Conservation (phyloP, 805 yeast genomes). For the Ogataea nakhonphanomensis region DNA sequence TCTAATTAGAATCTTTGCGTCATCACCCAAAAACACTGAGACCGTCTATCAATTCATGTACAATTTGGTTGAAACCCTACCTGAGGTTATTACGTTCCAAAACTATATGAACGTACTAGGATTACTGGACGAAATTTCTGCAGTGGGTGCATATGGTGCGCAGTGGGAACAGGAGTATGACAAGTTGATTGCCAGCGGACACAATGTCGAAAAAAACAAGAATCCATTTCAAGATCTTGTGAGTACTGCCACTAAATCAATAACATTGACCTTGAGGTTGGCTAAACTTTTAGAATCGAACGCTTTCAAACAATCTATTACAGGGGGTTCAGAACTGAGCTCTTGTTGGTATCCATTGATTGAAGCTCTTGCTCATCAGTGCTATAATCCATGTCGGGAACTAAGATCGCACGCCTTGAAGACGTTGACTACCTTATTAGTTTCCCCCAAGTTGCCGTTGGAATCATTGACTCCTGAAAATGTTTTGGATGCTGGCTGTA, state of each 20-base stretch:
- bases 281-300: conserved; percentile 34
- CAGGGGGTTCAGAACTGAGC: conserved; percentile 31
- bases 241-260: conserved; percentile 56
- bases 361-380: conserved; percentile 85
- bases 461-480: conserved; percentile 41
- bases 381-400: conserved; percentile 83
- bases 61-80: conserved; percentile 32
- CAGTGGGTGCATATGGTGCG: conserved; percentile 76
- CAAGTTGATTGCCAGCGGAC: conserved; percentile 40
- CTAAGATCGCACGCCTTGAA: conserved; percentile 64
- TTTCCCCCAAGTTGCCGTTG: conserved; percentile 37
- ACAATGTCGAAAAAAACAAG: conserved; percentile 37
- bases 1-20: conserved; percentile 42
- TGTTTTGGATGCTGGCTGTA: conserved; percentile 70
- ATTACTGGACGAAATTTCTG: conserved; percentile 71
- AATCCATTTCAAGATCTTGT: conserved; percentile 55
- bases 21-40: conserved; percentile 39
- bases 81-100: conserved; percentile 38
- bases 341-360: conserved; percentile 54
- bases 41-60: conserved; percentile 48
- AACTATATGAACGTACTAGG: conserved; percentile 70
- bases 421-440: conserved; percentile 50
- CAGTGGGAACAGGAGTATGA: conserved; percentile 69
- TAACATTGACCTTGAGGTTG: conserved; percentile 55
- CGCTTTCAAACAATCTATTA: conserved; percentile 31